phyloP scores from a whole-genome alignment of 108 stramenopile species.

The Asterionellopsis glacialis region DNA sequence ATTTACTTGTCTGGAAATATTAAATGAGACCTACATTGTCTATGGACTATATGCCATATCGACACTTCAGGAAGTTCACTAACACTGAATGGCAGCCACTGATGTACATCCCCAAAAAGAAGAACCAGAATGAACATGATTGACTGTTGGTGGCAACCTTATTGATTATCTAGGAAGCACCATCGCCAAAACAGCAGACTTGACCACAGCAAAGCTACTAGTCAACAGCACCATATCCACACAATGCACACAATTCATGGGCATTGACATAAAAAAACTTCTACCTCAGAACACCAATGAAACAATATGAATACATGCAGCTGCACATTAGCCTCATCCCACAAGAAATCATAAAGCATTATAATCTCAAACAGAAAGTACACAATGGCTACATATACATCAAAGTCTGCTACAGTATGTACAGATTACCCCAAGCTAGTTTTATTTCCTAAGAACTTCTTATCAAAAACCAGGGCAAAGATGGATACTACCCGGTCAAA shows the following conservation, averaged over 20 bases:
- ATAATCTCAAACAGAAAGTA: conserved; percentile 18
- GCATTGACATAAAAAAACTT: too few relatives aligned
- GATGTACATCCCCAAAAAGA: conserved; percentile 24
- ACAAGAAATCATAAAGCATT: conserved; percentile 30
- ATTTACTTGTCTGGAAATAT: too few relatives aligned
- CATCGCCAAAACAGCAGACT: conserved; percentile 28
- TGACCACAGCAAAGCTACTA: conserved; percentile 32
- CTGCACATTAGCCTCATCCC: conserved; percentile 28
- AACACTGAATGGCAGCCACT: too few relatives aligned
- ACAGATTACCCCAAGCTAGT: conserved; percentile 46
- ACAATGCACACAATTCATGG: too few relatives aligned
- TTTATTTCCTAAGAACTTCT: conserved; percentile 43
- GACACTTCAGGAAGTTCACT: too few relatives aligned
- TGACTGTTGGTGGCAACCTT: too few relatives aligned
- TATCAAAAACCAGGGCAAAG: conserved; percentile 4
- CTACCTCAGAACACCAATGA: conserved; percentile 29
- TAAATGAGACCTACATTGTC: too few relatives aligned
- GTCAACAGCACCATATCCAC: conserved; percentile 12
- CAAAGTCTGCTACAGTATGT: conserved; percentile 28
- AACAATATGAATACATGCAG: conserved; percentile 29
- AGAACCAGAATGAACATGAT: conserved; percentile 16
- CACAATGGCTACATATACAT: neutral
- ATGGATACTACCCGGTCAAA: conserved; percentile 21
- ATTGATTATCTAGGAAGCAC: too few relatives aligned
- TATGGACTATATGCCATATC: too few relatives aligned